These are phyloP conservation scores for Claviceps capensis DNA, from an alignment of 2,329 filamentous ascomycete species.

Conservation along the genomic window DNA sequence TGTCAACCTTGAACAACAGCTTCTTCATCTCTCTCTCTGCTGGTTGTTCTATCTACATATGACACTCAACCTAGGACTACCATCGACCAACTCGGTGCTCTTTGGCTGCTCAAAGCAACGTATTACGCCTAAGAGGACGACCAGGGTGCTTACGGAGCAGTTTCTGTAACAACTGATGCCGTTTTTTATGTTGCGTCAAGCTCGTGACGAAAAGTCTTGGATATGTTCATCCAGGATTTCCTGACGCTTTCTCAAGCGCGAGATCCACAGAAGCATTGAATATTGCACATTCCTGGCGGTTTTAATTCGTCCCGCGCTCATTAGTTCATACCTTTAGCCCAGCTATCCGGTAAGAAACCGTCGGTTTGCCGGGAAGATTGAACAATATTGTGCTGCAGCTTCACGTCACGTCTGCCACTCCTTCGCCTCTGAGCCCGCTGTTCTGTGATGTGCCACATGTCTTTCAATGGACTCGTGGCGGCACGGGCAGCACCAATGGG, in stretches of 20 bases:
- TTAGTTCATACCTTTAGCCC: neutral
- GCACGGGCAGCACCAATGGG: neutral
- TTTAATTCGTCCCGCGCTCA: neutral
- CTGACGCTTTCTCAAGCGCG: neutral
- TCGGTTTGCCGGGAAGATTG: neutral
- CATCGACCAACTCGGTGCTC: neutral
- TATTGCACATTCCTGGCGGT: neutral
- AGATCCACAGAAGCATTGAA: neutral
- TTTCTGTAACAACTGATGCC: neutral
- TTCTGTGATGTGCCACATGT: neutral
- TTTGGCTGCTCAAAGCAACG: neutral
- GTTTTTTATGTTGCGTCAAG: neutral
- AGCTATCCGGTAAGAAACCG: neutral
- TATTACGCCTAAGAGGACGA: neutral
- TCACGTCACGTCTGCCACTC: neutral
- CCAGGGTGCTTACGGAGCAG: neutral
- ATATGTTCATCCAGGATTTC: neutral
- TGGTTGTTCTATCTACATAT: neutral
- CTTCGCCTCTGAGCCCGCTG: neutral
- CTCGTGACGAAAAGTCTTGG: neutral
- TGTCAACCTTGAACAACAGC: neutral
- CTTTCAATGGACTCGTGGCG: neutral
- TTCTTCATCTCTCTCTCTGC: neutral
- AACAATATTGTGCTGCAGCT: neutral
- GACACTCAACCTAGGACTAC: neutral